Percentiles rank a stretch among this genome's conserved stretches.
These are phyloP conservation scores for Eleusine coracana DNA, from an alignment of 176 grass and related monocot species.

Conservation along the genomic window DNA sequence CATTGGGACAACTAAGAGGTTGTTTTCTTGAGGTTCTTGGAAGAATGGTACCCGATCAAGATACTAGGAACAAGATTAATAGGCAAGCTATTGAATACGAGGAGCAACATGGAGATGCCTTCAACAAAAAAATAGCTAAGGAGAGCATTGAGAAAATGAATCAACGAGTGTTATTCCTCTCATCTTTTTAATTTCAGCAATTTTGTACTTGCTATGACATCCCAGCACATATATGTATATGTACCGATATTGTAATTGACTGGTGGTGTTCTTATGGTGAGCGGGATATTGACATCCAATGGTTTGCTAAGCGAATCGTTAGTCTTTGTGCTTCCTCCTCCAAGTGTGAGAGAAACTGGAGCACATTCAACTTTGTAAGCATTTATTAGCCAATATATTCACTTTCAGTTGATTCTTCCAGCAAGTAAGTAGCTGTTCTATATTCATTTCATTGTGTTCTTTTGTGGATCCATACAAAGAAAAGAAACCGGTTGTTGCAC, in stretches of 20 bases:
- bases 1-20: not conserved
- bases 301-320: not conserved
- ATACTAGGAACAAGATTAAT: not conserved
- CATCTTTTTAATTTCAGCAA: not conserved
- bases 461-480: too few species aligned
- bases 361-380: too few species aligned
- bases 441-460: too few species aligned
- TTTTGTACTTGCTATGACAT: not conserved
- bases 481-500: too few species aligned
- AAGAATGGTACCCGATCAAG: not conserved
- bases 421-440: too few species aligned
- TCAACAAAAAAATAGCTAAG: not conserved
- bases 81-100: not conserved
- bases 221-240: not conserved
- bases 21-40: not conserved
- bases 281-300: not conserved
- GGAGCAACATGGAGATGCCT: not conserved
- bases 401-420: too few species aligned
- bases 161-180: not conserved
- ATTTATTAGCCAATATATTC: too few species aligned
- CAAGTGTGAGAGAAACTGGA: too few species aligned
- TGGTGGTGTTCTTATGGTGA: conserved; percentile 20
- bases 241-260: not conserved
- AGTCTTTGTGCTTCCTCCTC: conserved; percentile 14
- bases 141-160: not conserved